Evolutionary conservation across 768 basidiomycete genomes (phyloP).

Genomic region (Phlebiopsis gigantea): DNA sequence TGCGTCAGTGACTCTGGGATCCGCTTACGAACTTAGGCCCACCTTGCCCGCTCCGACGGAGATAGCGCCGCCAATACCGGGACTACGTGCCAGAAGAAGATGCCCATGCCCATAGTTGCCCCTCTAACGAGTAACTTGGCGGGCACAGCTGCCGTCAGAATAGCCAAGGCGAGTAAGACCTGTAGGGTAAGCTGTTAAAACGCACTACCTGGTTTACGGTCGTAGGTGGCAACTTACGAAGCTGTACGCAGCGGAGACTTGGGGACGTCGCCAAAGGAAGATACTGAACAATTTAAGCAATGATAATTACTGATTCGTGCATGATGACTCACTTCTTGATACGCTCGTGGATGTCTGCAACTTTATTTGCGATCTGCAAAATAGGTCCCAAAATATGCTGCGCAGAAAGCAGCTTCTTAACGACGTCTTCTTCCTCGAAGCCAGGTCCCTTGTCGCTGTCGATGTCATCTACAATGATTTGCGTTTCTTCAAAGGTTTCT

Average conservation of each 20-base stretch:
- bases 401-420: conserved; percentile 25
- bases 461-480: neutral
- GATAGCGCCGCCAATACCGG: conserved; percentile 53
- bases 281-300: conserved; percentile 32
- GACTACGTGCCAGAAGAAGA: conserved; percentile 57
- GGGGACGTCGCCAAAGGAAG: conserved; percentile 61
- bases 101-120: conserved; percentile 39
- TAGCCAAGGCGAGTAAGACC: conserved; percentile 34
- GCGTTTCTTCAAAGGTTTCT: neutral
- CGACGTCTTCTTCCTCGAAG: conserved; percentile 14
- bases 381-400: conserved; percentile 36
- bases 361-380: conserved; percentile 37
- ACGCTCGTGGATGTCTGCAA: conserved; percentile 61
- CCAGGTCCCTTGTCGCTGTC: neutral
- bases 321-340: conserved; percentile 46
- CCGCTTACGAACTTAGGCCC: too few species aligned
- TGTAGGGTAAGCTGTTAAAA: conserved; percentile 19
- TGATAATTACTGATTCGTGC: neutral
- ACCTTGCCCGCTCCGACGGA: conserved; percentile 42
- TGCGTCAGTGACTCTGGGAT: neutral
- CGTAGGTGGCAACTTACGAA: conserved; percentile 31
- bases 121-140: conserved; percentile 45
- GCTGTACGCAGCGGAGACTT: conserved; percentile 43
- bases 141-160: conserved; percentile 39
- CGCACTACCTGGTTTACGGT: neutral